Evolutionary conservation across 768 basidiomycete species (phyloP).

Genomic region (Rubroboletus pulcherrimus): DNA sequence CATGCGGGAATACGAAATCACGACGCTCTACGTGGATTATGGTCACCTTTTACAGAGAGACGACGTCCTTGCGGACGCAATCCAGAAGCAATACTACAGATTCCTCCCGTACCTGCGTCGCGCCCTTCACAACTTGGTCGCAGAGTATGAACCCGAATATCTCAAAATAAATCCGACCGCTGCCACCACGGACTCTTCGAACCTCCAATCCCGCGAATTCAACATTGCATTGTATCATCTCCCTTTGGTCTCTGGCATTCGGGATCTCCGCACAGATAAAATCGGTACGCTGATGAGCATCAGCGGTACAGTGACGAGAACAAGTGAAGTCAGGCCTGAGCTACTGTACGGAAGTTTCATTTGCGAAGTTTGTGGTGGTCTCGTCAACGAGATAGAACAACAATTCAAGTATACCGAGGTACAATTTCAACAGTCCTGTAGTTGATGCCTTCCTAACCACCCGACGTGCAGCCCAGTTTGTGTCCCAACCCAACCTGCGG

Average conservation of each 20-base stretch:
- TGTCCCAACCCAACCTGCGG: constrained; percentile 95
- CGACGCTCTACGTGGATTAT: constrained; percentile 96
- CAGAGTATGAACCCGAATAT: constrained; percentile 88
- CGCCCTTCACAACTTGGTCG: constrained; percentile 85
- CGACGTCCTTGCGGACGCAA: constrained; percentile 90
- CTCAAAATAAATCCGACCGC: constrained; percentile 91
- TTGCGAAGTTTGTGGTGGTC: constrained; percentile 83
- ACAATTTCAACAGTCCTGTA: background rate
- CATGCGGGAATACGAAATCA: constrained; percentile 92
- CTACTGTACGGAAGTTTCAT: constrained; percentile 89
- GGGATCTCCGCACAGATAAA: constrained; percentile 87
- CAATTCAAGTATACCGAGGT: constrained; percentile 99
- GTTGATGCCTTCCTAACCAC: constrained; percentile 7
- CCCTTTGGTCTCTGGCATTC: constrained; percentile 90
- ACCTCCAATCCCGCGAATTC: constrained; percentile 90
- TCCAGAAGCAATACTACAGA: constrained; percentile 93
- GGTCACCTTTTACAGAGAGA: constrained; percentile 86
- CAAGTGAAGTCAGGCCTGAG: constrained; percentile 96
- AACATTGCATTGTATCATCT: constrained; percentile 94
- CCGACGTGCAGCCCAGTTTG: constrained; percentile 63
- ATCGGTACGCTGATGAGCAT: constrained; percentile 95
- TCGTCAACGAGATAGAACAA: constrained; percentile 92
- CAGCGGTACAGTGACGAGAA: constrained; percentile 95
- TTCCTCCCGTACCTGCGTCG: constrained; percentile 93
- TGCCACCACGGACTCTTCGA: constrained; percentile 81